Percentiles rank a stretch among this genome's conserved stretches.
These are phyloP conservation scores for Falciphora oryzae DNA, from an alignment of 2,329 filamentous ascomycete genomes.

Conservation along the genomic window DNA sequence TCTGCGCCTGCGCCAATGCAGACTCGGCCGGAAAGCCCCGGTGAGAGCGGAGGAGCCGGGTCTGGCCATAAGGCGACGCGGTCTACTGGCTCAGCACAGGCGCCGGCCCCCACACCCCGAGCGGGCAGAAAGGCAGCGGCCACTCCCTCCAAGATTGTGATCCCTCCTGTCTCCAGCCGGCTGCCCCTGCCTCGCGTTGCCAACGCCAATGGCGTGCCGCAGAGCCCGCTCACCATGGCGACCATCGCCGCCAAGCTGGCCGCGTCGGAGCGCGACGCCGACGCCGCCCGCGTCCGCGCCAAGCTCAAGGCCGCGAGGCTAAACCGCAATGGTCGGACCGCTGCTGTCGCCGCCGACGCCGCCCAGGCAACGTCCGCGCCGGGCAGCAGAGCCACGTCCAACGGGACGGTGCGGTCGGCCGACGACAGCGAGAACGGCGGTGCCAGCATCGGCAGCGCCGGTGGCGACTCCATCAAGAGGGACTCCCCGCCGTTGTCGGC, in stretches of 20 bases:
- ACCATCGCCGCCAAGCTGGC: slow-evolving; percentile 58
- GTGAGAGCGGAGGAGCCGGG: neutral
- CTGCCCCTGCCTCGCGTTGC: slow-evolving; percentile 30
- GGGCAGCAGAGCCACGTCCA: slow-evolving; percentile 14
- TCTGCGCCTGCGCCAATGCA: slow-evolving; percentile 9
- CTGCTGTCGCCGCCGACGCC: slow-evolving; percentile 16
- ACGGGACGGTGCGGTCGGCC: slow-evolving; percentile 22
- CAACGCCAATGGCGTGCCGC: slow-evolving; percentile 33
- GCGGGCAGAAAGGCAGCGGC: neutral
- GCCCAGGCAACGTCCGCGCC: slow-evolving; percentile 18
- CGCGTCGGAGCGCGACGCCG: slow-evolving; percentile 57
- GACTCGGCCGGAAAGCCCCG: neutral
- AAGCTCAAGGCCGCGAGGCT: slow-evolving; percentile 52
- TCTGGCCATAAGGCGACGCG: neutral
- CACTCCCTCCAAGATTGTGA: slow-evolving; percentile 1
- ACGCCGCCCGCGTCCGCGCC: slow-evolving; percentile 56
- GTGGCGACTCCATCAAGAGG: slow-evolving; percentile 13
- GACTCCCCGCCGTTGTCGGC: slow-evolving; percentile 7
- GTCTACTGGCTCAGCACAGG: neutral
- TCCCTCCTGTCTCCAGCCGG: slow-evolving; percentile 24
- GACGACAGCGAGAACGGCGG: slow-evolving; percentile 12
- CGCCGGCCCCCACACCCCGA: slow-evolving; percentile 13
- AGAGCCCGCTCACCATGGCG: slow-evolving; percentile 55
- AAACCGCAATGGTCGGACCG: slow-evolving; percentile 22
- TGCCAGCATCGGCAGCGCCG: neutral